These are phyloP conservation scores for Canariomyces notabilis DNA, from an alignment of 2,329 filamentous ascomycete species.

Conservation along the genomic window DNA sequence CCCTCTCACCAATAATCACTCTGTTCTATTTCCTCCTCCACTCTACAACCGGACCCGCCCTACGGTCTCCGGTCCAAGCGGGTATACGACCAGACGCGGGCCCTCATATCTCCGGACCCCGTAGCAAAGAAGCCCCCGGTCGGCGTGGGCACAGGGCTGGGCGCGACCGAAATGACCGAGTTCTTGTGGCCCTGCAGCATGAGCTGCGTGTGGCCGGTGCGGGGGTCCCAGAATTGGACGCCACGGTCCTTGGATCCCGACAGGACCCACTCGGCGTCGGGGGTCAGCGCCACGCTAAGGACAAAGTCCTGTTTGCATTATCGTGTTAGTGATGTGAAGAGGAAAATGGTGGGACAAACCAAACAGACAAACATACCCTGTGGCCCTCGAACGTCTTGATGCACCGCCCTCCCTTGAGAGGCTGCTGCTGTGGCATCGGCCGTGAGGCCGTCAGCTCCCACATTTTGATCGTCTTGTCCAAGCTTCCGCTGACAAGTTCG, in stretches of 20 bases:
- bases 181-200: slow-evolving; percentile 99
- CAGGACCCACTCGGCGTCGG: slow-evolving; percentile 92
- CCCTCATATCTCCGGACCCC: slow-evolving; percentile 94
- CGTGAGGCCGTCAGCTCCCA: slow-evolving; percentile 82
- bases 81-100: slow-evolving; percentile 89
- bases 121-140: slow-evolving; percentile 87
- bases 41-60: too few relatives aligned
- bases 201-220: slow-evolving; percentile 87
- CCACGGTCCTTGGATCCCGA: slow-evolving; percentile 95
- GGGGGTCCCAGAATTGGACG: slow-evolving; percentile 97
- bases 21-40: neutral
- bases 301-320: slow-evolving; percentile 72
- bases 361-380: slow-evolving; percentile 57
- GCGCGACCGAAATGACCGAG: slow-evolving; percentile 94
- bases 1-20: neutral
- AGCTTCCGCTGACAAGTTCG: slow-evolving; percentile 86
- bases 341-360: neutral
- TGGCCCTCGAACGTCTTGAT: slow-evolving; percentile 97
- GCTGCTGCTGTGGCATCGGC: slow-evolving; percentile 47
- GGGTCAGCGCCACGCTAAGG: slow-evolving; percentile 88
- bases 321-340: slow-evolving; percentile 25
- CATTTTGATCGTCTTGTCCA: slow-evolving; percentile 99
- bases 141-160: slow-evolving; percentile 88
- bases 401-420: slow-evolving; percentile 82
- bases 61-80: slow-evolving; percentile 33